Evolutionary conservation across 371 early-diverging fungal species (phyloP).

Genomic region (Syncephalastrum sp.): DNA sequence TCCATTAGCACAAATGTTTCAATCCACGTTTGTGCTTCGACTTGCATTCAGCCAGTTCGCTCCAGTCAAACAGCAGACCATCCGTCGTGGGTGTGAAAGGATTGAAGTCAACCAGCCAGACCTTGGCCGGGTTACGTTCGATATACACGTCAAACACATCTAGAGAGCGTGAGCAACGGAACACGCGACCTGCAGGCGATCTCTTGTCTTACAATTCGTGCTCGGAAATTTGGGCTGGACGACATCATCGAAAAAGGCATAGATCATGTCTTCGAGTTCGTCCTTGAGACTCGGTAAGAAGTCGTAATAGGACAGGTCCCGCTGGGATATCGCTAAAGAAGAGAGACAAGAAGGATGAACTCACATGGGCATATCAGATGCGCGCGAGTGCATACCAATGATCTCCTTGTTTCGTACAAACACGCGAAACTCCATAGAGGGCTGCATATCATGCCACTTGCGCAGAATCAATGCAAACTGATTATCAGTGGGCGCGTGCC

Average conservation of each 20-base stretch:
- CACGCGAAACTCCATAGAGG: conserved; percentile 92
- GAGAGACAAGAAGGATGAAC: background rate
- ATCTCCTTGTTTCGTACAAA: conserved; percentile 74
- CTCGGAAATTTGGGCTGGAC: conserved; percentile 62
- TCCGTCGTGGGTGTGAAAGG: conserved; percentile 81
- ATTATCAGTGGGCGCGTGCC: conserved; percentile 3
- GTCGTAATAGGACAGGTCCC: conserved; percentile 74
- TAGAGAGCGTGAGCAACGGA: conserved; percentile 19
- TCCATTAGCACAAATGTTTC: too few species aligned
- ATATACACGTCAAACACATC: conserved; percentile 90
- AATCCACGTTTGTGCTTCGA: background rate
- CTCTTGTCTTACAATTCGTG: conserved; percentile 32
- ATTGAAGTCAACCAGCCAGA: conserved; percentile 87
- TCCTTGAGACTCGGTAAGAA: conserved; percentile 64
- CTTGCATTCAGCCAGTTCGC: conserved; percentile 63
- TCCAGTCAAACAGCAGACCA: conserved; percentile 77
- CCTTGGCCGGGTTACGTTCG: conserved; percentile 51
- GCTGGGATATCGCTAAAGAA: conserved; percentile 58
- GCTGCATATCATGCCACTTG: conserved; percentile 83
- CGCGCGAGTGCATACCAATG: conserved; percentile 43
- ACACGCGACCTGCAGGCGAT: background rate
- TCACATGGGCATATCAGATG: background rate
- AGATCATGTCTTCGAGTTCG: conserved; percentile 57
- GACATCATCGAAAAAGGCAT: conserved; percentile 62
- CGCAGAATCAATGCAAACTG: conserved; percentile 68